Conservation (phyloP, 805 yeast species). For the Cyberlindnera euphorbiae region DNA sequence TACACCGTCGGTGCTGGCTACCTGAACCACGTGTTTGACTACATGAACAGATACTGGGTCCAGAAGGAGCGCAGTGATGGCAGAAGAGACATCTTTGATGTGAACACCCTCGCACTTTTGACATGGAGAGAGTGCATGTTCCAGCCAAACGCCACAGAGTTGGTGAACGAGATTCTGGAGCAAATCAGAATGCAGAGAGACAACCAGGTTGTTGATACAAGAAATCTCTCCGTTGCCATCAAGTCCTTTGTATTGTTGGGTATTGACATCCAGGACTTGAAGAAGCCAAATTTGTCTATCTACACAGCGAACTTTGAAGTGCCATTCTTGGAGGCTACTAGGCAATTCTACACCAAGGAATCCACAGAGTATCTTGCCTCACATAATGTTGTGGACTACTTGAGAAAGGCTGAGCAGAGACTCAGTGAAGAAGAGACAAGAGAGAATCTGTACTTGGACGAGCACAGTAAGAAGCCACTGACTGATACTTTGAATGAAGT, state of each 20-base stretch:
- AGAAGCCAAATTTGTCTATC: conserved; percentile 76
- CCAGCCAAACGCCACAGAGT: conserved; percentile 49
- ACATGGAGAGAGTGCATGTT: conserved; percentile 88
- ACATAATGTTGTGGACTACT: conserved; percentile 86
- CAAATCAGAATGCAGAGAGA: conserved; percentile 76
- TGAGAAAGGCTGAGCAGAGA: conserved; percentile 78
- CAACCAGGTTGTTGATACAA: conserved; percentile 66
- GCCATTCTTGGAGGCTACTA: conserved; percentile 67
- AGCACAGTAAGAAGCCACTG: conserved; percentile 73
- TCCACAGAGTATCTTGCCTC: conserved; percentile 59
- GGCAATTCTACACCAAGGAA: conserved; percentile 63
- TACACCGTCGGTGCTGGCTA: conserved; percentile 88
- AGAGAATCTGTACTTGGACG: conserved; percentile 76
- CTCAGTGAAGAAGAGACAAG: conserved; percentile 79
- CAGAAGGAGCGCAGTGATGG: conserved; percentile 94
- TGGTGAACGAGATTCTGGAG: conserved; percentile 68
- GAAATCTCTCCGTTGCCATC: conserved; percentile 65
- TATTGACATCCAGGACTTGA: conserved; percentile 83
- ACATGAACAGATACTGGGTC: conserved; percentile 97
- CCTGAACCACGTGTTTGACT: conserved; percentile 88
- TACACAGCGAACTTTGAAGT: conserved; percentile 78
- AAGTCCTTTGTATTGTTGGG: conserved; percentile 87
- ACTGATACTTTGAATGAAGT: conserved; percentile 72
- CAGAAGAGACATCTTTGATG: conserved; percentile 82
- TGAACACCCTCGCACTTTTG: conserved; percentile 78